These are phyloP conservation scores for Penicillium cataractarum DNA, from an alignment of 495 filamentous ascomycete genomes.

Conservation along the genomic window DNA sequence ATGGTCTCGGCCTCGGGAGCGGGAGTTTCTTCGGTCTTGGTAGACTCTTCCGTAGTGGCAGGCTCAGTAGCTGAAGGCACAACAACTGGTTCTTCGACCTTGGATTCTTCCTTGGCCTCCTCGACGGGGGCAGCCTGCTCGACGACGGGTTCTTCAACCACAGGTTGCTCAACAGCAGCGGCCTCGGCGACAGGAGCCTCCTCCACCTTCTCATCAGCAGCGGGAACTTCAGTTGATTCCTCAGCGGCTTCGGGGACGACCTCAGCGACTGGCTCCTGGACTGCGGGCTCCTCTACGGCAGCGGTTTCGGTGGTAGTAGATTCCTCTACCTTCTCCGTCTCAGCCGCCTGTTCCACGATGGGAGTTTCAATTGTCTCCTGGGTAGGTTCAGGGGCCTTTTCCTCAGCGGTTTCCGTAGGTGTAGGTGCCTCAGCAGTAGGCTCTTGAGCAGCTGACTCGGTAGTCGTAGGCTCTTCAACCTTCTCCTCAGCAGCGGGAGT, in stretches of 20 bases:
- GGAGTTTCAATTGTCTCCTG: background rate
- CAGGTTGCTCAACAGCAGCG: background rate
- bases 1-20: background rate
- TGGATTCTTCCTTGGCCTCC: constrained; percentile 6
- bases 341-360: background rate
- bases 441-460: constrained; percentile 15
- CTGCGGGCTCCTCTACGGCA: background rate
- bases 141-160: constrained; percentile 14
- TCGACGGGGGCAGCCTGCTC: constrained; percentile 14
- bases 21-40: constrained; percentile 7
- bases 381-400: background rate
- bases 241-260: constrained; percentile 8
- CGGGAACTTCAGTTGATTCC: constrained; percentile 10
- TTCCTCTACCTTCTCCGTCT: background rate
- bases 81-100: background rate
- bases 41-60: background rate
- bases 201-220: constrained; percentile 4
- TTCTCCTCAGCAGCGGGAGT: constrained; percentile 20
- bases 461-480: constrained; percentile 10
- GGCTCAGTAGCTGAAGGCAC: background rate
- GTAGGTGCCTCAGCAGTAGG: constrained; percentile 16
- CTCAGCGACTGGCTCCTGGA: background rate
- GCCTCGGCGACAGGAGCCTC: constrained; percentile 3
- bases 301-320: background rate
- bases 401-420: constrained; percentile 12